These are phyloP conservation scores for Obba rivulosa DNA, from an alignment of 768 basidiomycete species.

Conservation along the genomic window DNA sequence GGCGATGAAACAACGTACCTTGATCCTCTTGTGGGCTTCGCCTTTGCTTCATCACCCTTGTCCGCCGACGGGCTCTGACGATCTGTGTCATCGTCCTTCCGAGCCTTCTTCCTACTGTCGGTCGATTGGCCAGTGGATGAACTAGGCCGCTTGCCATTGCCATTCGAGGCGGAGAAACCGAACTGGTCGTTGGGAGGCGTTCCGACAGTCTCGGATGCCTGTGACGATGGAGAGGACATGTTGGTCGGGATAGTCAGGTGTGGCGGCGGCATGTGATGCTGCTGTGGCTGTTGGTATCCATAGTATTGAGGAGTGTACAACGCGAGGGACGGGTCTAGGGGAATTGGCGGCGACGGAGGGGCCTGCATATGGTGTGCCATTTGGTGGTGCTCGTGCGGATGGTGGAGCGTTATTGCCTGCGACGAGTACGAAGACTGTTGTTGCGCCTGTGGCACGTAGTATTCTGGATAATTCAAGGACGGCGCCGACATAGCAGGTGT, in stretches of 20 bases:
- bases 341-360: conserved; percentile 55
- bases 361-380: conserved; percentile 48
- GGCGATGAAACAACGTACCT: conserved; percentile 41
- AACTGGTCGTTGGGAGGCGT: conserved; percentile 66
- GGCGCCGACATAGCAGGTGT: conserved; percentile 11
- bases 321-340: conserved; percentile 63
- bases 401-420: conserved; percentile 28
- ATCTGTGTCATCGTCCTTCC: conserved; percentile 57
- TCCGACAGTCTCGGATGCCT: conserved; percentile 70
- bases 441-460: conserved; percentile 22
- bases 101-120: conserved; percentile 53
- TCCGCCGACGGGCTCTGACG: conserved; percentile 48
- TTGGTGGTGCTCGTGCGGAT: conserved; percentile 36
- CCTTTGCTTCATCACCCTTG: conserved; percentile 53
- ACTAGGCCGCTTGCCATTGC: conserved; percentile 64
- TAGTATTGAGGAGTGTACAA: conserved; percentile 36
- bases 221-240: conserved; percentile 76
- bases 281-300: conserved; percentile 41
- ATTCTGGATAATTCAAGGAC: conserved; percentile 23
- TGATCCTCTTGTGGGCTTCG: conserved; percentile 85
- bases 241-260: conserved; percentile 52
- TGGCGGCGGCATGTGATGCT: conserved; percentile 41
- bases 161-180: conserved; percentile 40
- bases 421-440: conserved; percentile 24
- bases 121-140: conserved; percentile 36